Evolutionary conservation across 106 monocot genomes (phyloP), one percentile per base, ranked within the genome.

Genomic region (Gastrodia elata): DNA sequence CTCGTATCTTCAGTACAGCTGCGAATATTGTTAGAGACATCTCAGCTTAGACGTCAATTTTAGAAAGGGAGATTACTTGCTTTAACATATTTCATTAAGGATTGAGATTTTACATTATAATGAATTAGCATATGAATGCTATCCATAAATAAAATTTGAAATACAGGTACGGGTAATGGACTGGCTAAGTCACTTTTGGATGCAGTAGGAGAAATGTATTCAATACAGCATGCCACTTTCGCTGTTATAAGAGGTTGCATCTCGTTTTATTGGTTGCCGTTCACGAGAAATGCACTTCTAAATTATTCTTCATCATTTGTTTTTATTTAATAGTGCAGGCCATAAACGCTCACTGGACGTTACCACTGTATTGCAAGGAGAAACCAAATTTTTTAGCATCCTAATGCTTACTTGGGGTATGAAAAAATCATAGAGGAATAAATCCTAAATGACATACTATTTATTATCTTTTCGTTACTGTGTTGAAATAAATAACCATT

Each of bases 321-420:
- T 11, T 57, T 27, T 72, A 39, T 25, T 44, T 58, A 16, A 37
- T 41, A 28, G 65, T 75, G 32, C 82, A 97, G 97, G 93, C 76
- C 78, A 87, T 30, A 90, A 76, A 65, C 75, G 83, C 8, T 36
- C 83, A 27, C 77, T 97, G 64, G 97, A 97, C 84, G 93, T 97
- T 76, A 78, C 85, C 71, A 88, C 97, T 65, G 68, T 97, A 30
- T 69, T 73, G 68, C 97, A 97, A 87, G 93, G 88, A 48, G 59
- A 76, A 2, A 85, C 74, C 24, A 88, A 75, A 69, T 97, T 97
- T 71, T 97, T 97, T 74, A 93, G 97, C 71, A 79, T 93, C 48
- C 71, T 97, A 78, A 88, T 93, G 93, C 86, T 97, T 39, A 86
- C 90, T 67, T 97, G 97, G 97, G 97, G 96, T 97, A 92, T 78